Conservation (phyloP, 352 stramenopile genomes). For the Pythium diclinum region DNA sequence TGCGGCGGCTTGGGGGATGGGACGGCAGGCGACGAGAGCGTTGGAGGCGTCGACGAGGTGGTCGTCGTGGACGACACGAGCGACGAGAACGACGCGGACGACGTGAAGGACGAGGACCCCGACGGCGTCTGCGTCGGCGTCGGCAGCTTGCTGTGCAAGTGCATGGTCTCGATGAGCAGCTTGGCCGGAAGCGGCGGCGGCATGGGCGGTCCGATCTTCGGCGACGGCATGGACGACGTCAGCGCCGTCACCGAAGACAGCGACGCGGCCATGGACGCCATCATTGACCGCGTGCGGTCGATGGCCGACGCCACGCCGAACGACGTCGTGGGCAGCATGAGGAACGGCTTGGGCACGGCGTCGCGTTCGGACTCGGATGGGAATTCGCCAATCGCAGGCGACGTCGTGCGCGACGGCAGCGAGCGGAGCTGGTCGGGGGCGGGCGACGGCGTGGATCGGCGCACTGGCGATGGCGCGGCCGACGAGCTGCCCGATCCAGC, state of each 20-base stretch:
- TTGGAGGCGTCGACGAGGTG: background rate
- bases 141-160: conserved; percentile 25
- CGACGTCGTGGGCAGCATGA: conserved; percentile 9
- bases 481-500: conserved; percentile 18
- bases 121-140: conserved; percentile 21
- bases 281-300: background rate
- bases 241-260: conserved; percentile 15
- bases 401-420: conserved; percentile 9
- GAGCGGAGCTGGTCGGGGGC: conserved; percentile 1
- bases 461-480: conserved; percentile 14
- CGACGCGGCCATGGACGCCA: background rate
- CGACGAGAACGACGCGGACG: conserved; percentile 1
- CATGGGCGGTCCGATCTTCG: conserved; percentile 18
- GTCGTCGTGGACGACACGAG: conserved; percentile 4
- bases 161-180: conserved; percentile 27
- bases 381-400: conserved; percentile 9
- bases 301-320: conserved; percentile 15
- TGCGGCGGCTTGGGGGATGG: conserved; percentile 5
- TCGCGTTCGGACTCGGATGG: conserved; percentile 4
- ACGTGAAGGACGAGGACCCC: conserved; percentile 1
- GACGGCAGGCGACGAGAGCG: conserved; percentile 3
- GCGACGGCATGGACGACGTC: conserved; percentile 16
- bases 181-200: conserved; percentile 23
- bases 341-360: conserved; percentile 7
- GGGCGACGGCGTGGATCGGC: conserved; percentile 6